Base-by-base conservation (phyloP, 2,329 filamentous ascomycete species). In the Leptodontidium sp. region DNA sequence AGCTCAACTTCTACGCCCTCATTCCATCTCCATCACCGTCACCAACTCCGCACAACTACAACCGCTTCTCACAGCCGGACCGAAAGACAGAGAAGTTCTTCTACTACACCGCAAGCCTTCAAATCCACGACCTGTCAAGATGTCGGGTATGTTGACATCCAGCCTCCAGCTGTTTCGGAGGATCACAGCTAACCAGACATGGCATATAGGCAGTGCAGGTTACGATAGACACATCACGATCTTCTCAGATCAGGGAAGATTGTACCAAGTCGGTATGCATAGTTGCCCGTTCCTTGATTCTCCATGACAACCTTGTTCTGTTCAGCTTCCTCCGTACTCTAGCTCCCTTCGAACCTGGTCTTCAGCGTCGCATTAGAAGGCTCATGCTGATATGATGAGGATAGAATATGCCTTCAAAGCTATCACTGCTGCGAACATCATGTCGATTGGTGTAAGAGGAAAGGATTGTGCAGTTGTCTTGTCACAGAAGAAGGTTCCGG, bases 391-490 rank as follows among this genome's bases (percentile, higher is more conserved):
- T 75, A 58, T 61, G n/a, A 65, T 63, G 68, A 68, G 50, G 74
- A 76, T 80, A 98, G 96, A 99, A 88, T 99, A 99, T 95, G 96
- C 96, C 77, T 99, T 99, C 90, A 99, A 99, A 86, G 96, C 96
- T 69, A 99, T 99, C 84, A 99, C 96, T 76, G 95, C 96, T 71
- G 96, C 96, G 76, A 98, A 98, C 83, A 98, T 99, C 85, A 99
- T 97, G 87, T 96, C 96, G 71, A 89, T 99, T 81, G 96, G 96
- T 77, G 90, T 99, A 75, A 89, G 94, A 80, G 96, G 96, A 82
- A 99, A 99, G 87, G 89, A 96, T 84, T 98, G 95, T 79, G 96
- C 96, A 43, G 96, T 99, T 55, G 93, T 99, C 64, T 85, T 99
- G 80, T 98, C 96, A 71, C 96, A 99, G 85, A 99, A 99, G 90